Evolutionary conservation across 108 stramenopile species (phyloP), one percentile per base, ranked within the genome.

Genomic region (Aurantiochytrium sp.): DNA sequence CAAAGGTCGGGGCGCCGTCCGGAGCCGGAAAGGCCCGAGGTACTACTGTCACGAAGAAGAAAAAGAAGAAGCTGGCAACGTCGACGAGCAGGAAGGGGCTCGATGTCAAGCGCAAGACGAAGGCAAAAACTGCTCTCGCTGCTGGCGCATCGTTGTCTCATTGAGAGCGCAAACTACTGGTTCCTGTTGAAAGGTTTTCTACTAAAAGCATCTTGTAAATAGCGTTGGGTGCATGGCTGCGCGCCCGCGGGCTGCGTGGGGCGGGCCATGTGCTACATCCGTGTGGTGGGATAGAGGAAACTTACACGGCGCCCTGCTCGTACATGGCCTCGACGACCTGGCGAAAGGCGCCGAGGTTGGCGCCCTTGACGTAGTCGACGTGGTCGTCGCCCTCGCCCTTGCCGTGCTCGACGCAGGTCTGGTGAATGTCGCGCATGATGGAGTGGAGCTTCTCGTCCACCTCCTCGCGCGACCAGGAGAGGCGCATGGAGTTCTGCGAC

Each of bases 301-400:
- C 22, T 94, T 94, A 99, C 52, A 98, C 96, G 6, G 98, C 96
- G 37, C 98, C 98, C 89, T 98, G 98, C 39, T 88, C 87, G 87
- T 97, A 89, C 97, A 99, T 98, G 59, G 91, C 95, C 89, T 98
- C 96, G 5, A 97, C 98, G 22, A 99, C 97, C 55, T 96, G 93
- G 86, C 97, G 91, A 88, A 99, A 99, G 88, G 96, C 97, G 27
- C 94, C 94, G 92, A 99, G 98, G 89, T 93, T 96, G 53, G 96
- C 96, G 17, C 97, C 97, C 50, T 95, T 89, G 86, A 95, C 94
- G 73, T 96, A 89, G 4, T 73, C 39, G 0, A 93, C 93, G 15
- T 92, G 88, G 39, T 89, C 90, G 59, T 89, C 86, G 37, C 90
- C 92, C 3, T 48, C 54, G 0, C 5, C 31, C 59, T 89, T 86